These are phyloP conservation scores for Hyaloscypha hepaticicola DNA, from an alignment of 495 filamentous ascomycete species.

Conservation along the genomic window DNA sequence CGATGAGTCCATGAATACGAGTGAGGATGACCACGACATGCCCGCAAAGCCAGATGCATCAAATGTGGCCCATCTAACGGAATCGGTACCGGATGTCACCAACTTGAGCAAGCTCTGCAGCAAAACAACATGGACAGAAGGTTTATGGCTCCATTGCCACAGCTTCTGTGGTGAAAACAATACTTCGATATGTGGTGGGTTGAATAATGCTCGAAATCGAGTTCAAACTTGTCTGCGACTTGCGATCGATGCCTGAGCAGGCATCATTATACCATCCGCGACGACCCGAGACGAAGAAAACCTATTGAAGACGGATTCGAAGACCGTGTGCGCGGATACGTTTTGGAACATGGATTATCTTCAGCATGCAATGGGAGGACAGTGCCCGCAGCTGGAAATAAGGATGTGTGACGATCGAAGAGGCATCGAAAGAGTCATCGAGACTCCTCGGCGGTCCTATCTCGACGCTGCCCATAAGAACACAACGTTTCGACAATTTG, in stretches of 20 bases:
- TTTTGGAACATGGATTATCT: constrained; percentile 22
- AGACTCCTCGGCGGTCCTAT: neutral
- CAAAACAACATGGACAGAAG: constrained; percentile 21
- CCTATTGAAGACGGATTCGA: neutral
- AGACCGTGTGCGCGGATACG: constrained; percentile 7
- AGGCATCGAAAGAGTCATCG: constrained; percentile 4
- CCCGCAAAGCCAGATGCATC: too few species aligned
- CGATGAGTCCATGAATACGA: too few species aligned
- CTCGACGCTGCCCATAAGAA: neutral
- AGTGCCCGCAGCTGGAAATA: constrained; percentile 12
- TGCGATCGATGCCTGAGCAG: constrained; percentile 19
- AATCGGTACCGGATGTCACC: too few species aligned
- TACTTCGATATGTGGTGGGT: constrained; percentile 16
- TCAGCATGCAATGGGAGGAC: neutral
- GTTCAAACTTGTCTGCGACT: constrained; percentile 22
- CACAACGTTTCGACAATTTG: neutral
- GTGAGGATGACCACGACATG: too few species aligned
- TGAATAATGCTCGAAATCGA: constrained; percentile 20
- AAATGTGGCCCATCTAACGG: too few species aligned
- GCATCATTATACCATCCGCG: constrained; percentile 14
- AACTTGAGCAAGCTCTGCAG: constrained; percentile 13
- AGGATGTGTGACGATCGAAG: constrained; percentile 12
- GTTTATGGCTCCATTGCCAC: constrained; percentile 25
- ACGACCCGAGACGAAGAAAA: constrained; percentile 10
- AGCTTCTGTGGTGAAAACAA: constrained; percentile 11